Conservation (phyloP, 768 basidiomycete genomes). For the Russula sp. region DNA sequence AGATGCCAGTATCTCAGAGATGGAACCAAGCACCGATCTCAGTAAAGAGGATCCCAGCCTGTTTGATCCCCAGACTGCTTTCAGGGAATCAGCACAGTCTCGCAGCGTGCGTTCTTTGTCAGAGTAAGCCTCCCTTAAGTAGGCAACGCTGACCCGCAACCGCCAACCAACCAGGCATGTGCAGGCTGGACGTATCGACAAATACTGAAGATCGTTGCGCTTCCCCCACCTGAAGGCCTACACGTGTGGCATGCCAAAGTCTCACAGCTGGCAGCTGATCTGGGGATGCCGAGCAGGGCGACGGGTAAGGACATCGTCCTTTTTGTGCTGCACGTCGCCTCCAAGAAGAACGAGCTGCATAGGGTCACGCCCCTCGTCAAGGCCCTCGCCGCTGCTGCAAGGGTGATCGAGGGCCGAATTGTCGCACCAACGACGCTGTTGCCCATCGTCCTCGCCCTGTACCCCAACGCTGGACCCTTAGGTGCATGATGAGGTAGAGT, state of each 20-base stretch:
- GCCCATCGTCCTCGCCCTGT: not conserved
- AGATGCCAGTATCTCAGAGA: not conserved
- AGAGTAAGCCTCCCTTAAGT: not conserved
- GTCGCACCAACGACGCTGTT: not conserved
- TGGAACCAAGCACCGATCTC: not conserved
- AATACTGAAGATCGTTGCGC: not conserved
- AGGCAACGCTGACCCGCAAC: not conserved
- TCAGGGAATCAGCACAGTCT: not conserved
- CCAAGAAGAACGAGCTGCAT: slow-evolving; percentile 6
- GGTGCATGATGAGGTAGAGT: slow-evolving; percentile 10
- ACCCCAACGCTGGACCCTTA: not conserved
- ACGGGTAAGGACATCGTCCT: not conserved
- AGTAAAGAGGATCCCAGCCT: no score
- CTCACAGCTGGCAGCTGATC: not conserved
- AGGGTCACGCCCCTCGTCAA: slow-evolving; percentile 1
- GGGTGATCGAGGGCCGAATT: slow-evolving; percentile 4
- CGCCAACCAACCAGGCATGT: not conserved
- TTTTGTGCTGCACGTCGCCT: not conserved
- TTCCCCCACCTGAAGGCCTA: not conserved
- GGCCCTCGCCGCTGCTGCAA: slow-evolving; percentile 4
- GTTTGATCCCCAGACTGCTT: not conserved
- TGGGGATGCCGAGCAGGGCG: not conserved
- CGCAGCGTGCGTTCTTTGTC: not conserved
- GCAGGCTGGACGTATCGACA: slow-evolving; percentile 21
- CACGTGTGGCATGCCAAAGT: slow-evolving; percentile 1